phyloP scores from a whole-genome alignment of 176 grass and related monocot genomes.

The Themeda triandra region DNA sequence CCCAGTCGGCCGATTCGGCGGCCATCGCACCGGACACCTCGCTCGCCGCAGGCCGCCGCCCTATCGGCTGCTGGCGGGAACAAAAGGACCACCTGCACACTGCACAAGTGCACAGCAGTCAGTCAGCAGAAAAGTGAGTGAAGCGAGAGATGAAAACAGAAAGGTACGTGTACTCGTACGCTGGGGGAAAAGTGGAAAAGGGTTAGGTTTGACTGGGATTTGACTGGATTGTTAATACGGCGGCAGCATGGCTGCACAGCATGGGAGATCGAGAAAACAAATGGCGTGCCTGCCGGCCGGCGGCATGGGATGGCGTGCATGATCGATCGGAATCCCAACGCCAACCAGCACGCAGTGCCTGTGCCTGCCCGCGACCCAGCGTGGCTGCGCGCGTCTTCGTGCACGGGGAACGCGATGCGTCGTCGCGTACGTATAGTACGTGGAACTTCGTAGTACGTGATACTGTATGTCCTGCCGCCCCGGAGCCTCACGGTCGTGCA shows the following conservation, averaged over 20 bases:
- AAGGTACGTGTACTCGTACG: too few relatives aligned
- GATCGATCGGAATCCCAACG: slow-evolving; percentile 31
- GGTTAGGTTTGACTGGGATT: slow-evolving; percentile 35
- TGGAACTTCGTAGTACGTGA: too few relatives aligned
- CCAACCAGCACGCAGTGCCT: not conserved
- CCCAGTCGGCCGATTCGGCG: too few relatives aligned
- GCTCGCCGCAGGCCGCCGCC: not conserved
- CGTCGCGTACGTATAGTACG: too few relatives aligned
- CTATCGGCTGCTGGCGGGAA: not conserved
- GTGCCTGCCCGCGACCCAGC: too few relatives aligned
- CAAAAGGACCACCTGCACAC: not conserved
- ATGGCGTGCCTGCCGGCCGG: not conserved
- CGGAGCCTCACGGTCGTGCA: too few relatives aligned
- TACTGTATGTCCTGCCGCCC: too few relatives aligned
- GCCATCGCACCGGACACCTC: too few relatives aligned
- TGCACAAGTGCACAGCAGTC: too few relatives aligned
- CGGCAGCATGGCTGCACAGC: not conserved
- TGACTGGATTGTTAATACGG: not conserved
- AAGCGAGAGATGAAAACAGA: not conserved
- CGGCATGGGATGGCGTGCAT: not conserved
- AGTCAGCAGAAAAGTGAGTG: not conserved
- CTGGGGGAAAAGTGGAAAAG: too few relatives aligned
- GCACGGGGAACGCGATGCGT: not conserved
- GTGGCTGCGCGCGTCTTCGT: too few relatives aligned
- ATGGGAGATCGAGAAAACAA: not conserved